These are phyloP conservation scores for Exophiala spinifera DNA, from an alignment of 2,329 filamentous ascomycete genomes.

Conservation along the genomic window DNA sequence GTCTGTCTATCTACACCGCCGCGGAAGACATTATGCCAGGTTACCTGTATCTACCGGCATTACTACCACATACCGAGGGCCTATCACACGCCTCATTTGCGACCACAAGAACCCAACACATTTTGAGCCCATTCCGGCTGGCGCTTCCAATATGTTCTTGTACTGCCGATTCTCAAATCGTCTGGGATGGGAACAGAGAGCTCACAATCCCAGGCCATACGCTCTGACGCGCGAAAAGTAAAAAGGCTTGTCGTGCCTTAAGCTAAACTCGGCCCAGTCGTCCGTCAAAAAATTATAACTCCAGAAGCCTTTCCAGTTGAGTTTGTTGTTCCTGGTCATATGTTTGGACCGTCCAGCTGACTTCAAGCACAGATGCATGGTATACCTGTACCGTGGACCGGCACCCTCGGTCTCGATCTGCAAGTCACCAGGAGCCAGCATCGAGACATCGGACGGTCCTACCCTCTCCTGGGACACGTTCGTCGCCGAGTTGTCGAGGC, in stretches of 20 bases:
- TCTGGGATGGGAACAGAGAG: background rate
- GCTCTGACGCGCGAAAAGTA: conserved; percentile 62
- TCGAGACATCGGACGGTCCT: conserved; percentile 28
- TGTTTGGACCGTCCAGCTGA: conserved; percentile 50
- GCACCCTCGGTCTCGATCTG: conserved; percentile 84
- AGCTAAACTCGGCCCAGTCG: conserved; percentile 79
- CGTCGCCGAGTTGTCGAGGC: conserved; percentile 11
- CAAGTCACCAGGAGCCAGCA: conserved; percentile 54
- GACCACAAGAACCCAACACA: too few species aligned
- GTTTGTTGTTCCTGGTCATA: conserved; percentile 73
- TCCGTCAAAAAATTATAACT: conserved; percentile 86
- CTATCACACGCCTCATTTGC: too few species aligned
- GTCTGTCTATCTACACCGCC: too few species aligned
- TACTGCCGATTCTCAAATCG: background rate
- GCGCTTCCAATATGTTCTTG: too few species aligned
- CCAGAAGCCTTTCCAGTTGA: conserved; percentile 86
- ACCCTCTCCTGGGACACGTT: conserved; percentile 26
- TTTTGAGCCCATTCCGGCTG: too few species aligned
- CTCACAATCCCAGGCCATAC: conserved; percentile 46
- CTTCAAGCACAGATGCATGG: conserved; percentile 72
- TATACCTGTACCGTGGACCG: conserved; percentile 74
- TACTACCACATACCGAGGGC: too few species aligned
- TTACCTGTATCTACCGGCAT: too few species aligned
- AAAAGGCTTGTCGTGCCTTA: conserved; percentile 60
- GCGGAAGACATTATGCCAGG: too few species aligned